phyloP scores from a whole-genome alignment of 306 rosid species.

The Senna siamea region DNA sequence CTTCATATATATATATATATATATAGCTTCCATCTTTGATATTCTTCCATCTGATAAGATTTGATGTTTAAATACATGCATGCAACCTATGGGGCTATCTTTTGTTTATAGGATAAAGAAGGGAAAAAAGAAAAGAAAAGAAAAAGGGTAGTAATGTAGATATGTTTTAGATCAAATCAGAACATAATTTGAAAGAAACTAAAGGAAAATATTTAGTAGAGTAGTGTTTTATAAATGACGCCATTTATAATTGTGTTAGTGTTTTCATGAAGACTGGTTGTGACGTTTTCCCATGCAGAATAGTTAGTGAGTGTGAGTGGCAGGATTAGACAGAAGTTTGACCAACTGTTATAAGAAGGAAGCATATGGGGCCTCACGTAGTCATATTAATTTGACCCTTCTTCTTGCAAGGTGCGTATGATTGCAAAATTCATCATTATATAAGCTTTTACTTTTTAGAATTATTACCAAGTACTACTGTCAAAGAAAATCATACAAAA shows the following conservation, averaged over 20 bases:
- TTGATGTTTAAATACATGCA: conserved; percentile 20
- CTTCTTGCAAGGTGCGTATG: conserved; percentile 42
- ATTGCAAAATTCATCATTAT: conserved; percentile 40
- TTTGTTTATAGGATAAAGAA: not conserved
- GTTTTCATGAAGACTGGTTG: too few relatives aligned
- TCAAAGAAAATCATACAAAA: conserved; percentile 28
- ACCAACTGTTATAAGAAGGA: conserved; percentile 40
- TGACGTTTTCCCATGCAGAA: conserved; percentile 46
- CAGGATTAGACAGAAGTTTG: conserved; percentile 47
- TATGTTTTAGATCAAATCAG: not conserved
- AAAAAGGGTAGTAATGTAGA: not conserved
- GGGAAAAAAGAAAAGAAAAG: too few relatives aligned
- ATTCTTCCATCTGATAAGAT: not conserved
- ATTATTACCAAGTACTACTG: conserved; percentile 25
- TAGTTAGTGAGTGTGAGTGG: conserved; percentile 33
- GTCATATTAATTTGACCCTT: conserved; percentile 51
- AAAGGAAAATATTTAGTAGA: too few relatives aligned
- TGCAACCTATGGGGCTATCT: not conserved
- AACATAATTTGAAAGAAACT: not conserved
- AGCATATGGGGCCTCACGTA: conserved; percentile 53
- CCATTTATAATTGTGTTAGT: too few relatives aligned
- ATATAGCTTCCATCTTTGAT: not conserved
- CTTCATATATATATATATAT: too few relatives aligned
- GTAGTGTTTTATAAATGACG: too few relatives aligned
- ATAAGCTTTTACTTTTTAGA: conserved; percentile 42